phyloP scores from a whole-genome alignment of 768 basidiomycete species.

The Panellus pusillus region DNA sequence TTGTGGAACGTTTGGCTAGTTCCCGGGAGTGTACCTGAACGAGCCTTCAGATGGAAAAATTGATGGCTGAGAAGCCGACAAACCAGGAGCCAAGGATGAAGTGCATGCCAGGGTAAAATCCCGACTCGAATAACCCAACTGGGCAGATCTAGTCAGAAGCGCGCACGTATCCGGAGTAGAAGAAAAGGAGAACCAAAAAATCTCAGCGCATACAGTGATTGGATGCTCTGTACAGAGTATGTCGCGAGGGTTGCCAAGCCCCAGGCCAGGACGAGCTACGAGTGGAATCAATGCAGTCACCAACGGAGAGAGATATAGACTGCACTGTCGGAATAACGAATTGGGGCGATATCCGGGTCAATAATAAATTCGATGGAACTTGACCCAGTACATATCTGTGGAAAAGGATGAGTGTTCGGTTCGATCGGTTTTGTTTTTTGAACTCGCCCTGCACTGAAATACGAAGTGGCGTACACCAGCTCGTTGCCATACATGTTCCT shows the following conservation, averaged over 20 bases:
- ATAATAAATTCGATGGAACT: slow-evolving; percentile 20
- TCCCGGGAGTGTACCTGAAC: slow-evolving; percentile 22
- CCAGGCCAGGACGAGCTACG: slow-evolving; percentile 20
- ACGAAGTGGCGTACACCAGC: slow-evolving; percentile 18
- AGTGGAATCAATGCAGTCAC: neutral
- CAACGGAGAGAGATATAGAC: too few species aligned
- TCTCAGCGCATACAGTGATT: slow-evolving; percentile 17
- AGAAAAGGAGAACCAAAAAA: slow-evolving; percentile 13
- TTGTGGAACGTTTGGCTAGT: slow-evolving; percentile 19
- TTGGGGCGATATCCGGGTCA: slow-evolving; percentile 20
- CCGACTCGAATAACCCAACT: slow-evolving; percentile 19
- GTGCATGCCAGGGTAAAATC: slow-evolving; percentile 22
- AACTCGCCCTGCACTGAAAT: slow-evolving; percentile 17
- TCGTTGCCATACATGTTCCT: slow-evolving; percentile 20
- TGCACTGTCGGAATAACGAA: slow-evolving; percentile 21
- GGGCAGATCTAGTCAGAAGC: too few species aligned
- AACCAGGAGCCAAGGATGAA: slow-evolving; percentile 22
- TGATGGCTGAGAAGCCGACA: too few species aligned
- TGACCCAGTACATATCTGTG: slow-evolving; percentile 19
- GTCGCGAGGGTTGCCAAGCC: slow-evolving; percentile 19
- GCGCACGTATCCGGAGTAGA: neutral
- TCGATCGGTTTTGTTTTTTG: too few species aligned
- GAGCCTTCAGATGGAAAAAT: too few species aligned
- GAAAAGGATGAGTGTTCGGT: too few species aligned
- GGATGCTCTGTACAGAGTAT: slow-evolving; percentile 19